These are phyloP conservation scores for Podila epigama DNA, from an alignment of 192 early-diverging fungal genomes.

Conservation along the genomic window DNA sequence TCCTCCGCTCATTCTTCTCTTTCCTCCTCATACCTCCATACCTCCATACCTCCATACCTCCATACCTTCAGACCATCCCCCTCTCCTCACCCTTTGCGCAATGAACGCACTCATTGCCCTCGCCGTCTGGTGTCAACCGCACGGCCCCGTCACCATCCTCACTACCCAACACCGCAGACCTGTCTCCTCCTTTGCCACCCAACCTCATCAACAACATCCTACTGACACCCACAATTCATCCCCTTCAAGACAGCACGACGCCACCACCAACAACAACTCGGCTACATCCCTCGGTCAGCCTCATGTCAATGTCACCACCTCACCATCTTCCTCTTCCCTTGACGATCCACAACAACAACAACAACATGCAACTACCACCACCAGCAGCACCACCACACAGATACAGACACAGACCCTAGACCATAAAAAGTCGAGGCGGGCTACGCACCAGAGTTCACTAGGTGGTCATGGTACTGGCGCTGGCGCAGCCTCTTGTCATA, in stretches of 20 bases:
- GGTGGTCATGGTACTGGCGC: background rate
- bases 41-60: too few species aligned
- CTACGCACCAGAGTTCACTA: constrained; percentile 18
- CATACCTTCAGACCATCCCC: too few species aligned
- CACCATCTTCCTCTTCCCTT: background rate
- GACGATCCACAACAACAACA: too few species aligned
- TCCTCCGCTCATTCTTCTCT: too few species aligned
- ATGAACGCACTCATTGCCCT: constrained; percentile 50
- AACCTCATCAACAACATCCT: background rate
- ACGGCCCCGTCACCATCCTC: constrained; percentile 50
- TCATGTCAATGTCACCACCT: background rate
- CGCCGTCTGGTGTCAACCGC: constrained; percentile 48
- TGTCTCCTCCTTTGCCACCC: background rate
- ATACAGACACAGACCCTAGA: constrained; percentile 7
- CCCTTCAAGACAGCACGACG: background rate
- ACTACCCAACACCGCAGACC: constrained; percentile 47
- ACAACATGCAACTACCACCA: background rate
- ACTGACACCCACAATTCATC: background rate
- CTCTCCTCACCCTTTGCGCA: background rate
- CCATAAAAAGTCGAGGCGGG: constrained; percentile 30
- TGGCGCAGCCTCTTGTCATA: background rate
- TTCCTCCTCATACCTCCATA: too few species aligned
- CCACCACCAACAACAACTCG: background rate
- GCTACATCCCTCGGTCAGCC: background rate
- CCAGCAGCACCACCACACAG: background rate